A percentile compares a stretch with the other conserved stretches of the same genome.
phyloP scores from a whole-genome alignment of 2,329 filamentous ascomycete species.

The Fusarium newnesense region DNA sequence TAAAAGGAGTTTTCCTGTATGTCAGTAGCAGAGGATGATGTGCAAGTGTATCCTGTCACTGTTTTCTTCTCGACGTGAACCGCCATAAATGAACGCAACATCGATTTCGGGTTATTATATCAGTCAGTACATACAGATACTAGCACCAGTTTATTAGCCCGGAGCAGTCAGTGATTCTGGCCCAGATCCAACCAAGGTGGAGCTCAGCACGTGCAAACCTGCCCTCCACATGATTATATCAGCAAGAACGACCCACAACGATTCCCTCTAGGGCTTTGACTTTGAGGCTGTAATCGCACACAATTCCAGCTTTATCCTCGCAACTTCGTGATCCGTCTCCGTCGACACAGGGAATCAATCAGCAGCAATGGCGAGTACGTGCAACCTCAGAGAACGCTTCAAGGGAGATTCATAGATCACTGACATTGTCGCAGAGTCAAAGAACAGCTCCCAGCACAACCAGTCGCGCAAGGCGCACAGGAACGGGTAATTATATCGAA shows the following conservation, averaged over 20 bases:
- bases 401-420: conserved; percentile 5
- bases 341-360: conserved; percentile 43
- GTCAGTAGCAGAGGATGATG: background rate
- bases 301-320: conserved; percentile 44
- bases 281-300: conserved; percentile 42
- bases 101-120: too few species aligned
- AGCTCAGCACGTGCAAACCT: conserved; percentile 17
- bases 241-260: conserved; percentile 29
- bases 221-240: conserved; percentile 30
- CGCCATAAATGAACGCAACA: background rate
- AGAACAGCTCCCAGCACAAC: conserved; percentile 99
- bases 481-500: conserved; percentile 81
- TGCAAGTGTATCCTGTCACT: background rate
- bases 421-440: conserved; percentile 77
- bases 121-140: background rate
- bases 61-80: background rate
- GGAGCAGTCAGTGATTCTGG: background rate
- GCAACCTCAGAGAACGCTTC: background rate
- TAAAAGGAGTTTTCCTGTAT: background rate
- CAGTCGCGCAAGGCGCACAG: conserved; percentile 98
- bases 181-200: background rate
- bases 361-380: conserved; percentile 57
- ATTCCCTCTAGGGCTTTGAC: conserved; percentile 39
- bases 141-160: background rate
- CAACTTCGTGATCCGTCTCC: conserved; percentile 45